Conservation (phyloP, 805 yeast species). For the Lipomyces kockii region DNA sequence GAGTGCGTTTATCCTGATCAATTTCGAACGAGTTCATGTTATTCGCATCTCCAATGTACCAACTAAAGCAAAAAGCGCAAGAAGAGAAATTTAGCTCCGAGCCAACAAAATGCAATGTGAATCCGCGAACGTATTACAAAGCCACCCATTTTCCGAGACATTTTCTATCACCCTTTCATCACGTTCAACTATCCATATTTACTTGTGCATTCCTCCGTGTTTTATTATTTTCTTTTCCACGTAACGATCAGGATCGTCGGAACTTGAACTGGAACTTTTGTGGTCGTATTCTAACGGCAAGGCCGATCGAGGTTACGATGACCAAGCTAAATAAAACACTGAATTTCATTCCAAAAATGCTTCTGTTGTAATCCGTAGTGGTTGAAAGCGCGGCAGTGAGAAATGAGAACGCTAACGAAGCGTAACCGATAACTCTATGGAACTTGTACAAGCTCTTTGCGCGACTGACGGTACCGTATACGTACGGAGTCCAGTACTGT, state of each 20-base stretch:
- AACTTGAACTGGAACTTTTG: slow-evolving; percentile 28
- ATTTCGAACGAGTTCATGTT: not conserved
- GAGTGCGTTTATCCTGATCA: not conserved
- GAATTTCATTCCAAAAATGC: slow-evolving; percentile 18
- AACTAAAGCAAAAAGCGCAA: not conserved
- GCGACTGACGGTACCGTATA: slow-evolving; percentile 40
- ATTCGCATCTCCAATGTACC: not conserved
- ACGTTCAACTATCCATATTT: not conserved
- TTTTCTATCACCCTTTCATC: not conserved
- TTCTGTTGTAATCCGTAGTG: slow-evolving; percentile 25
- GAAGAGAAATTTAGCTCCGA: not conserved
- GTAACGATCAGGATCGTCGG: not conserved
- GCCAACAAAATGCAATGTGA: not conserved
- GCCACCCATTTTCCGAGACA: not conserved
- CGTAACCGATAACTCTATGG: slow-evolving; percentile 42
- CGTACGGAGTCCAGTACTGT: slow-evolving; percentile 40
- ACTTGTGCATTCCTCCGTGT: not conserved
- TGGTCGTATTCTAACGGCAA: slow-evolving; percentile 30
- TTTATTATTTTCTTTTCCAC: not conserved
- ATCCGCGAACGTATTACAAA: too few species aligned
- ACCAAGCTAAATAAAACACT: slow-evolving; percentile 18
- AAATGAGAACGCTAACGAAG: slow-evolving; percentile 17
- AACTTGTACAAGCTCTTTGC: slow-evolving; percentile 42
- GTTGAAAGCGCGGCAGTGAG: slow-evolving; percentile 18
- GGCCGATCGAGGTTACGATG: slow-evolving; percentile 20